Evolutionary conservation across 148 eudicot species (phyloP), one percentile per base, ranked within the genome.

Genomic region (Chenopodium formosanum): DNA sequence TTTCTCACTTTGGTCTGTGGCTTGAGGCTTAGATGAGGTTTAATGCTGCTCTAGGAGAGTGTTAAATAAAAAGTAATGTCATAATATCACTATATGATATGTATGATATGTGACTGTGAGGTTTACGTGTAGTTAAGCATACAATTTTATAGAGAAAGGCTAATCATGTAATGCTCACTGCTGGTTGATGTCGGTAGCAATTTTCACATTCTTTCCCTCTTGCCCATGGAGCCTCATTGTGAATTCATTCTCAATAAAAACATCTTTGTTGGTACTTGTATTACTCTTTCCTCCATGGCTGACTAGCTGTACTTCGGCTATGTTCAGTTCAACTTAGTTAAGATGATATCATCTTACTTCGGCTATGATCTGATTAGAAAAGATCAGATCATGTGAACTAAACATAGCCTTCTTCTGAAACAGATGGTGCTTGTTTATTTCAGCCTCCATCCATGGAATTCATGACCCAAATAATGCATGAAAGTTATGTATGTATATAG

Each of bases 1-100:
- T 74, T 27, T 81, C 44, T 74, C 64, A 64, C 46, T 63, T 44
- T 64, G 63, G 48, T 70, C 27, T 67, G 70, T 67, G 74, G 23
- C 40, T 34, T 3, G 14, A 9, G 17, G 29, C 29, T 44, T 27
- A 20, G 29, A 44, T 4, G 13, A 22, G 25, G 8, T 20, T 71
- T 71, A 27, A 22, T 44, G 12, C 3, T 3, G 2, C 17, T 14
- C 22, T 14, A 13, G 62, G 40, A 20, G 75, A 22, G 4, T 8
- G 2, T 8, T 17, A 56, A 19, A 56, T 2, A 1, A 22, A 22
- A 71, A n/a, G 29, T 23, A 56, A 14, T 23, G 9, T 62, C 58
- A 44, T 80, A 47, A 56, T 71, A 12, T 31, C 4, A 73, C 1
- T 56, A 20, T 1, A 22, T 11, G 1, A 37, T 46, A 60, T 32